Percentiles rank a stretch among this genome's conserved stretches.
phyloP scores from a whole-genome alignment of 2,329 filamentous ascomycete species.

The Stachybotrys elegans region DNA sequence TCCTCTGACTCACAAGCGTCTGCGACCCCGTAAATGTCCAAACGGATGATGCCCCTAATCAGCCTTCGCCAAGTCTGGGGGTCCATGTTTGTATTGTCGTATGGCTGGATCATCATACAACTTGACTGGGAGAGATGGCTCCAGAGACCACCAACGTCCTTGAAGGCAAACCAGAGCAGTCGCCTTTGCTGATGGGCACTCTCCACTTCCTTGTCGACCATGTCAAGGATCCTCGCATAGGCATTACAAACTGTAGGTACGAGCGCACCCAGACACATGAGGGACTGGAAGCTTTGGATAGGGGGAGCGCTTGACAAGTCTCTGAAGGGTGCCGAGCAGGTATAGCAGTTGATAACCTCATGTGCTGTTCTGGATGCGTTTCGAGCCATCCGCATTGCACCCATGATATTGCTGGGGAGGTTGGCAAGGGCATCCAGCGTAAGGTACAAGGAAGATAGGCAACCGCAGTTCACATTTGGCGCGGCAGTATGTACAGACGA shows the following conservation, averaged over 20 bases:
- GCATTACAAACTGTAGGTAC: constrained; percentile 53
- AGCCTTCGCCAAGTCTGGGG: constrained; percentile 49
- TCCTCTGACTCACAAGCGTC: constrained; percentile 5
- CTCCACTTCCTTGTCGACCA: constrained; percentile 48
- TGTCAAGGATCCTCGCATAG: constrained; percentile 48
- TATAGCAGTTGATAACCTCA: constrained; percentile 44
- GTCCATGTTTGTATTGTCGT: constrained; percentile 40
- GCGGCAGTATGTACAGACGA: constrained; percentile 15
- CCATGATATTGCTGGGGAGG: constrained; percentile 37
- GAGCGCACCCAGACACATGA: constrained; percentile 54
- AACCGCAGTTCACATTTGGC: constrained; percentile 36
- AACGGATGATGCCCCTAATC: constrained; percentile 47
- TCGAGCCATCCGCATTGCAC: constrained; percentile 44
- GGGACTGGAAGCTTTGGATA: constrained; percentile 50
- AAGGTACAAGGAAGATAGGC: constrained; percentile 44
- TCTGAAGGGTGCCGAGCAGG: constrained; percentile 38
- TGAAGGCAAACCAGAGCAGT: constrained; percentile 39
- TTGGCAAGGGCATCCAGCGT: constrained; percentile 45
- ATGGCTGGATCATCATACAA: constrained; percentile 23
- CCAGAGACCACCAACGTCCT: constrained; percentile 45
- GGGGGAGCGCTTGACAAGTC: constrained; percentile 27
- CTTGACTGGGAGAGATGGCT: constrained; percentile 22
- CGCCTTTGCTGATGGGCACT: constrained; percentile 36
- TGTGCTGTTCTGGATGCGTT: constrained; percentile 44
- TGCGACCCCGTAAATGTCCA: constrained; percentile 52